Percentiles rank a stretch among this genome's conserved stretches.
These are phyloP conservation scores for Quercus ilex DNA, from an alignment of 306 rosid species.

Conservation along the genomic window DNA sequence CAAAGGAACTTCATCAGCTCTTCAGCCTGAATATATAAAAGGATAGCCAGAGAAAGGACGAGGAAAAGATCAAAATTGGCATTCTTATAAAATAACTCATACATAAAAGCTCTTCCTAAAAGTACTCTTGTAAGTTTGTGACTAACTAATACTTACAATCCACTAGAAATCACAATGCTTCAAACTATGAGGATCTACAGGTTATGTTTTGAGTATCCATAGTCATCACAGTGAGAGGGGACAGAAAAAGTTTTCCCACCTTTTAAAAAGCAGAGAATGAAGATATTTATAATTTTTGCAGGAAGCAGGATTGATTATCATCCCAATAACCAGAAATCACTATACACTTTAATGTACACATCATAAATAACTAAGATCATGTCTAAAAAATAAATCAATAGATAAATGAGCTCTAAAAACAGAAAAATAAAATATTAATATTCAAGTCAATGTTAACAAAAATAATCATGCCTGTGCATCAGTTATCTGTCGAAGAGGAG, in stretches of 20 bases:
- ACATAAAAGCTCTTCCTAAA: not conserved
- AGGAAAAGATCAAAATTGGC: not conserved
- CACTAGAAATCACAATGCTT: not conserved
- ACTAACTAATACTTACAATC: not conserved
- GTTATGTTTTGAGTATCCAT: not conserved
- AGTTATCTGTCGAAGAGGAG: slow-evolving; percentile 87
- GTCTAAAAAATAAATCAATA: not conserved
- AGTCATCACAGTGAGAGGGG: not conserved
- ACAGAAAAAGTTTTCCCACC: not conserved
- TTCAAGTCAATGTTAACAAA: slow-evolving; percentile 1
- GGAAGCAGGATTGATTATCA: not conserved
- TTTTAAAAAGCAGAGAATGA: not conserved
- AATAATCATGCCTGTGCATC: slow-evolving; percentile 74
- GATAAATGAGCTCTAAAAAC: not conserved
- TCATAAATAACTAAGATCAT: not conserved
- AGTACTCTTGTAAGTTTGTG: not conserved
- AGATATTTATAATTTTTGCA: not conserved
- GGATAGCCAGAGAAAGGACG: not conserved
- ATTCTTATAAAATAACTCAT: not conserved
- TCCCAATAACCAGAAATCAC: slow-evolving; percentile 15
- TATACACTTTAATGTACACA: not conserved
- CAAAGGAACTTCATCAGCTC: slow-evolving; percentile 70
- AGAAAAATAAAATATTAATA: not conserved
- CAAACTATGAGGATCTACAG: not conserved
- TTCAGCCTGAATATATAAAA: slow-evolving; percentile 49